Evolutionary conservation across 2,329 filamentous ascomycete genomes (phyloP), one percentile per base, ranked within the genome.

Genomic region (Colletotrichum acutatum): DNA sequence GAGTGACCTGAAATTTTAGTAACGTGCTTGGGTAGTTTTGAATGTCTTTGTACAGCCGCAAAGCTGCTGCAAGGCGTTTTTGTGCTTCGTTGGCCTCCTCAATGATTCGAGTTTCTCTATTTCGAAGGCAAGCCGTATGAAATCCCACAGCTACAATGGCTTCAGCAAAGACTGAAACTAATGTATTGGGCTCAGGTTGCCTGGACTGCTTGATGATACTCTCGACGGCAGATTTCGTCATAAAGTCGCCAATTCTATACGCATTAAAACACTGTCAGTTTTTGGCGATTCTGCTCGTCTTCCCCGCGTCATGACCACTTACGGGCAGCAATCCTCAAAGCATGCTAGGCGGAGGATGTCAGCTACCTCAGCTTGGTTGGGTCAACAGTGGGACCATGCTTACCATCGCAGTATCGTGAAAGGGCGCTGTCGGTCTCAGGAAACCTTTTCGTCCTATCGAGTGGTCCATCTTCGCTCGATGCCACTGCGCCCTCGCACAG

Each of bases 261-360:
- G 1, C 7, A 7, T 2, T 1, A 2, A 22, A 3, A 4, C 26
- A 9, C 49, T 19, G 0, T 28, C 19, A 14, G 3, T 42, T 4
- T 19, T 14, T 14, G 3, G 16, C 16, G 37, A 19, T 42, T 42
- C 37, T 19, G 37, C 37, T 19, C 16, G 37, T 19, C 37, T 19
- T 42, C 37, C 37, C 37, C 37, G 37, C 3, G 16, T 42, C 37
- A 42, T 42, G 19, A 42, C 16, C 8, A 66, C 70, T 65, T 19
- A 72, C 70, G 70, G 70, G 26, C 66, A 72, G 2, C 54, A 60
- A 12, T 72, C 66, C 28, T 70, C 66, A 14, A 72, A 70, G 5
- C 70, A 72, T 11, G 70, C 70, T 72, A 2, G 16, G 5, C 1
- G 24, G 24, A 11, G 12, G 1, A 4, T 24, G 26, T 69, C 28